Evolutionary conservation across 306 rosid genomes (phyloP).

Genomic region (Casuarina cunninghamiana): DNA sequence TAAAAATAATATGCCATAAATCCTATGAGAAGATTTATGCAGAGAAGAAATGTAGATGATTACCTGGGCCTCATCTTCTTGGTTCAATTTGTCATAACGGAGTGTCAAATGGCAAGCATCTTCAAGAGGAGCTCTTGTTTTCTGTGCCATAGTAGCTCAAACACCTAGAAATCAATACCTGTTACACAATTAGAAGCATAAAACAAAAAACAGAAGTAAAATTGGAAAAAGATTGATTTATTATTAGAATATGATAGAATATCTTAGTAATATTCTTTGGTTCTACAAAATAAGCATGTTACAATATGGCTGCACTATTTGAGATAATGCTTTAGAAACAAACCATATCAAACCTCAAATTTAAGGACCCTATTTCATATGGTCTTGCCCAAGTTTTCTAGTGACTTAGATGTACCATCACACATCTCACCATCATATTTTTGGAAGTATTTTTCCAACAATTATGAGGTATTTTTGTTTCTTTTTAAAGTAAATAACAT

Average conservation of each 20-base stretch:
- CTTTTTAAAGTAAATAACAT: background rate
- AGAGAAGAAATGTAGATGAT: slow-evolving; percentile 26
- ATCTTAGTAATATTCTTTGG: background rate
- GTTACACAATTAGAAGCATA: slow-evolving; percentile 50
- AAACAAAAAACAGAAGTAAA: slow-evolving; percentile 23
- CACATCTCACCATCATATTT: background rate
- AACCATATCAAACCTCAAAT: background rate
- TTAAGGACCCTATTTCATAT: background rate
- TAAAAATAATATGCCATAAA: slow-evolving; percentile 31
- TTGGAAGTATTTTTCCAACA: background rate
- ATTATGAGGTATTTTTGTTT: background rate
- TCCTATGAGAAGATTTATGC: slow-evolving; percentile 33
- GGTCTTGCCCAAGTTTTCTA: background rate
- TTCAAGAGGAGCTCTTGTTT: slow-evolving; percentile 90
- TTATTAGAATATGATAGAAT: background rate
- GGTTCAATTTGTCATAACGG: slow-evolving; percentile 79
- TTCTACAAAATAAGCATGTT: background rate
- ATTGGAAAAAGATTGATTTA: slow-evolving; percentile 27
- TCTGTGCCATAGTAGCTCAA: slow-evolving; percentile 83
- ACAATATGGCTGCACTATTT: background rate
- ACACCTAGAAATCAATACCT: slow-evolving; percentile 65
- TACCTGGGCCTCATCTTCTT: slow-evolving; percentile 87
- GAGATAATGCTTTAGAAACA: background rate
- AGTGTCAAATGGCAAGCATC: slow-evolving; percentile 92
- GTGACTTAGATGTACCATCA: background rate